Evolutionary conservation across 306 rosid genomes (phyloP), one percentile per base, ranked within the genome.

Genomic region (Astragalus glycyphyllos): DNA sequence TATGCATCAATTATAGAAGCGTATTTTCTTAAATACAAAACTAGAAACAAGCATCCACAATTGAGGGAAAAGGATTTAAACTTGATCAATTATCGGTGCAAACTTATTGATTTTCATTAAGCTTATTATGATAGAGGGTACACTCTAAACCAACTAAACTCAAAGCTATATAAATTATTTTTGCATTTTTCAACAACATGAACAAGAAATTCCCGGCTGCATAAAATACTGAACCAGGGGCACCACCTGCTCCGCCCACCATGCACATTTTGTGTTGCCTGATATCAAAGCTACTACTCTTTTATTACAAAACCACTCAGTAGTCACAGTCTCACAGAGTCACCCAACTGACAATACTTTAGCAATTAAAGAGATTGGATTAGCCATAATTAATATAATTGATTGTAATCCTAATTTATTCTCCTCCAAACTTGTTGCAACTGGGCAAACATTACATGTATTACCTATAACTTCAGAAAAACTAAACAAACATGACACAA

Each of bases 401-500:
- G 11, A 65, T 58, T n/a, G 55, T 14, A 23, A 23, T 7, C 47
- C 65, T 61, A 32, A 44, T 51, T 54, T 44, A 7, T 65, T n/a
- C 5, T n/a, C n/a, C 42, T 32, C 44, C 46, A 59, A 79, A 51
- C 53, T 44, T 7, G 48, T 53, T 56, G 58, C 55, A 48, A 70
- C 42, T 40, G 42, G 9, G 46, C 69, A 51, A 73, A 72, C 26
- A 69, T 56, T n/a, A 64, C 47, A 37, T 7, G 53, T 5, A 26
- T 26, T 3, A 26, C 1, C 31, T 2, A 26, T 26, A 49, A 53
- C 53, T 53, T 38, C 17, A 37, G n/a, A 44, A 58, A 68, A 16
- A 54, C 37, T 7, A n/a, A 65, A 47, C 13, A 68, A 70, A 72
- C 37, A 53, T 7, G 51, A 66, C 64, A 67, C 8, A 50, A 77